phyloP scores from a whole-genome alignment of 1,284 basidiomycete genomes.

The Trametes sp. region DNA sequence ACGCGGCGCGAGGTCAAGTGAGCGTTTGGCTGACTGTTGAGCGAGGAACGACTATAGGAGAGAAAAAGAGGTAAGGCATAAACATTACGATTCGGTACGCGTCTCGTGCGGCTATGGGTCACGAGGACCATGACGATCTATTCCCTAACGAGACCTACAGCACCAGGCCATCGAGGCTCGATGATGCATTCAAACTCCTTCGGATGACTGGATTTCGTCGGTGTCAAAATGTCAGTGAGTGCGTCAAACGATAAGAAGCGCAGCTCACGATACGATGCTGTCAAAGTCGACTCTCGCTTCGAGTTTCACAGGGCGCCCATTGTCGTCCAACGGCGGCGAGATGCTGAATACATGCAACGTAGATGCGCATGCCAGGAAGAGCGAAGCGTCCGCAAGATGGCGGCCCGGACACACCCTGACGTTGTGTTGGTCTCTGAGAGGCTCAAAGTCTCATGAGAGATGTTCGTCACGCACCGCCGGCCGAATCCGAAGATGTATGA shows the following conservation, averaged over 20 bases:
- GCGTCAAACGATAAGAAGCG: too few species aligned
- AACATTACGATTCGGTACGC: too few species aligned
- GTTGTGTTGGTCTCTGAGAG: neutral
- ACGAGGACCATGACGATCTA: too few species aligned
- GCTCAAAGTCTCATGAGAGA: too few species aligned
- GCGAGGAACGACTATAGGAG: too few species aligned
- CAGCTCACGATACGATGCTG: conserved; percentile 9
- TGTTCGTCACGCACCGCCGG: conserved; percentile 13
- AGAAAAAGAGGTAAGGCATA: too few species aligned
- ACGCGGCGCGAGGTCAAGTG: neutral
- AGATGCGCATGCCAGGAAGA: conserved; percentile 18
- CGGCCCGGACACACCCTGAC: conserved; percentile 24
- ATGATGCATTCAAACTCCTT: conserved; percentile 5
- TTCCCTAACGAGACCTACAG: neutral
- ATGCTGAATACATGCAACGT: conserved; percentile 21
- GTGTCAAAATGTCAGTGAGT: neutral
- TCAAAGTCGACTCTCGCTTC: conserved; percentile 3
- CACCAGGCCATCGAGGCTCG: conserved; percentile 7
- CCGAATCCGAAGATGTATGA: conserved; percentile 22
- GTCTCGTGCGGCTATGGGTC: too few species aligned
- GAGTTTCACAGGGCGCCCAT: conserved; percentile 5
- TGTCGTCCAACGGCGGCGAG: conserved; percentile 11
- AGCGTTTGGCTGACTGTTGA: too few species aligned
- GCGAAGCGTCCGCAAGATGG: conserved; percentile 20
- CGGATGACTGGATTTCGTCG: neutral